Evolutionary conservation across 345 rosid species (phyloP).

Genomic region (Crucihimalaya himalaica): DNA sequence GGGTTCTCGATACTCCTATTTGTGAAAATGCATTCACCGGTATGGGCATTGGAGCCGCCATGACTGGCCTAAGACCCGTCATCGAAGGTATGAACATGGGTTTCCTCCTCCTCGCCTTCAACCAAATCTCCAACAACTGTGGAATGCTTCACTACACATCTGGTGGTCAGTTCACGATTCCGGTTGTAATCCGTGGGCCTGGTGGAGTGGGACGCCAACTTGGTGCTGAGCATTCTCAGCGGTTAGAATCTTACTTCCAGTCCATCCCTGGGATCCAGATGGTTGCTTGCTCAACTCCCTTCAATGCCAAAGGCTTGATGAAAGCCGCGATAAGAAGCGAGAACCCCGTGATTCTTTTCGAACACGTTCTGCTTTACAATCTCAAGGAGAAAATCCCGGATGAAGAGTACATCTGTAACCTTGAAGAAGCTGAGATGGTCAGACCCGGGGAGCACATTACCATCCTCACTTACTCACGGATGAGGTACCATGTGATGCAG

Average conservation of each 20-base stretch:
- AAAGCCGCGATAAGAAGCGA: slow-evolving; percentile 98
- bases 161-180: slow-evolving; percentile 93
- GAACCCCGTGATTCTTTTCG: slow-evolving; percentile 94
- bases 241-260: slow-evolving; percentile 95
- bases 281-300: slow-evolving; percentile 99
- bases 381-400: slow-evolving; percentile 96
- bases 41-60: slow-evolving; percentile 96
- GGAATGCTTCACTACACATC: slow-evolving; percentile 99
- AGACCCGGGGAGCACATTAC: slow-evolving; percentile 92
- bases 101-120: slow-evolving; percentile 92
- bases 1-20: slow-evolving; percentile 96
- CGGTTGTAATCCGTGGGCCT: slow-evolving; percentile 93
- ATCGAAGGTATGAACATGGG: slow-evolving; percentile 99
- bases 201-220: slow-evolving; percentile 98
- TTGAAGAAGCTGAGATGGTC: slow-evolving; percentile 97
- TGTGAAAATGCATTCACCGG: slow-evolving; percentile 97
- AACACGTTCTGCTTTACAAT: slow-evolving; percentile 95
- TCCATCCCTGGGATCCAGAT: slow-evolving; percentile 98
- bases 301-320: slow-evolving; percentile 98
- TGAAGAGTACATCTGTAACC: slow-evolving; percentile 81
- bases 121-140: slow-evolving; percentile 97
- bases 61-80: slow-evolving; percentile 90
- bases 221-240: slow-evolving; percentile 97
- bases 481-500: slow-evolving; percentile 98
- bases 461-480: slow-evolving; percentile 85